Evolutionary conservation across 176 grass and related monocot genomes (phyloP).

Genomic region (Oryza officinalis): DNA sequence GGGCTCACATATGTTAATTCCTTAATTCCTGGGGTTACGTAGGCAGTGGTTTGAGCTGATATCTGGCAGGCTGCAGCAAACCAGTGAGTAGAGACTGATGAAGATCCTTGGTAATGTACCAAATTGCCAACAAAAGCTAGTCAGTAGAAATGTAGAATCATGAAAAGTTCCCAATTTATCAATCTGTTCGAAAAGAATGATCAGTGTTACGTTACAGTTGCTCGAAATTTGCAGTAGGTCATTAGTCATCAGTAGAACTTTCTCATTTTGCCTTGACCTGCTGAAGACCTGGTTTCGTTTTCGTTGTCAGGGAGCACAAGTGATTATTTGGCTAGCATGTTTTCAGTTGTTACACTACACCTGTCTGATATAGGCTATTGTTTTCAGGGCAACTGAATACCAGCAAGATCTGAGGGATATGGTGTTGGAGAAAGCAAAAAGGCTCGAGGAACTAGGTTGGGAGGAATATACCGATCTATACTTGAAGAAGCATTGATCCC

Average conservation of each 20-base stretch:
- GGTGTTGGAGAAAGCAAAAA: constrained; percentile 73
- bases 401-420: constrained; percentile 63
- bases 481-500: constrained; percentile 41
- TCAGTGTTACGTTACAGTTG: not conserved
- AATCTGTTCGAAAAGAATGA: not conserved
- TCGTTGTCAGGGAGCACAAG: not conserved
- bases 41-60: not conserved
- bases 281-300: constrained; percentile 5
- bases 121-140: not conserved
- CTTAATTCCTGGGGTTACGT: not conserved
- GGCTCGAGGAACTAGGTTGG: constrained; percentile 66
- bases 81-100: not conserved
- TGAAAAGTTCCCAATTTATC: not conserved
- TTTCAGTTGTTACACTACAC: not conserved
- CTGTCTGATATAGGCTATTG: constrained; percentile 24
- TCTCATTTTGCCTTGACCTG: not conserved
- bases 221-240: not conserved
- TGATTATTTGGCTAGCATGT: constrained; percentile 16
- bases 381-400: constrained; percentile 49
- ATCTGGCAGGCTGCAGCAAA: not conserved
- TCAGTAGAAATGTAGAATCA: not conserved
- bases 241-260: not conserved
- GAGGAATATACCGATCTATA: constrained; percentile 61
- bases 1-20: constrained; percentile 4
- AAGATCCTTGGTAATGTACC: not conserved